phyloP scores from a whole-genome alignment of 2,329 filamentous ascomycete species.

The Plectosphaerella plurivora region DNA sequence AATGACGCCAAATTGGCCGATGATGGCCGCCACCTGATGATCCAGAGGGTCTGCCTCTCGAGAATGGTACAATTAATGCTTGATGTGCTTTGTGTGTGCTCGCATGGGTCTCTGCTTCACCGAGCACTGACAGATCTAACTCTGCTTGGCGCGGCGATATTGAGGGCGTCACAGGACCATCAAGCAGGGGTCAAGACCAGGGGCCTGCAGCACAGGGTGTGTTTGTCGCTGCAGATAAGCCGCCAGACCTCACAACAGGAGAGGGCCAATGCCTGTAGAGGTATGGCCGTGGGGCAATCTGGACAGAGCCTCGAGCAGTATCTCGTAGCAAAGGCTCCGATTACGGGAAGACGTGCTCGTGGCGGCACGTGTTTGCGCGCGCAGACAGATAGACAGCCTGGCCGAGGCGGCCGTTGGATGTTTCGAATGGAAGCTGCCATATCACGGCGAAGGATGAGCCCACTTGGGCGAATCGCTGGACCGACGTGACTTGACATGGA shows the following conservation, averaged over 20 bases:
- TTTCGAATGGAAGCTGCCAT: no score
- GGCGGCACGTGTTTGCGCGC: no score
- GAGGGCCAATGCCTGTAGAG: no score
- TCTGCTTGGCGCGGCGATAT: background rate
- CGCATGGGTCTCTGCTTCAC: no score
- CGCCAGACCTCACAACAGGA: background rate
- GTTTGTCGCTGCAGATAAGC: constrained; percentile 1
- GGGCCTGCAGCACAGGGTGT: background rate
- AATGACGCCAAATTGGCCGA: no score
- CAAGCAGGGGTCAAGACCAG: background rate
- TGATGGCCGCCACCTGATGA: no score
- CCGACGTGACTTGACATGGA: background rate
- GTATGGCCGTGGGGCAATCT: no score
- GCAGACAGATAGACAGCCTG: constrained; percentile 4
- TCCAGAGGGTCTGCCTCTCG: no score
- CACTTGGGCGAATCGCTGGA: constrained; percentile 10
- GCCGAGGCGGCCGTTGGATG: background rate
- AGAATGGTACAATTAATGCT: no score
- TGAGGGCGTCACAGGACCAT: background rate
- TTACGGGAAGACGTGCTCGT: background rate
- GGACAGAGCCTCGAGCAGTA: background rate
- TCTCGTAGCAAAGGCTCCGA: background rate
- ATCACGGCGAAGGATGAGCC: constrained; percentile 1
- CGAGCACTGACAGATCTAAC: background rate
- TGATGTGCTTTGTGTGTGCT: no score